Conservation (phyloP, 768 basidiomycete genomes). For the Termitomyces sp. region DNA sequence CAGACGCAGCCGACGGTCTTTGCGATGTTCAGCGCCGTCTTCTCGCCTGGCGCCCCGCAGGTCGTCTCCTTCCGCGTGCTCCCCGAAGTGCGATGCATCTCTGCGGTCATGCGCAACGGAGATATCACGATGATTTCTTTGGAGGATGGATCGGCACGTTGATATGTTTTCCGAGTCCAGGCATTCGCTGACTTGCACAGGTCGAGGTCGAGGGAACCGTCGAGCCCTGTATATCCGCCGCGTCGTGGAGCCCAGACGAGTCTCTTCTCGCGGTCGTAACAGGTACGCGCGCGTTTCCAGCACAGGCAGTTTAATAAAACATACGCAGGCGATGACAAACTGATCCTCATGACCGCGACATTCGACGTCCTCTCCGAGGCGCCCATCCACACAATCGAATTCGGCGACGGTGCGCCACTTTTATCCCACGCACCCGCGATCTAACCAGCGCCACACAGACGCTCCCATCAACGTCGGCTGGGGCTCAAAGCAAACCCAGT, state of each 20-base stretch:
- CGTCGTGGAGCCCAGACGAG: conserved; percentile 91
- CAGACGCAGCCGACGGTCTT: conserved; percentile 20
- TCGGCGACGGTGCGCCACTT: conserved; percentile 68
- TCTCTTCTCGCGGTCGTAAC: conserved; percentile 79
- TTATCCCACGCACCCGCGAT: background rate
- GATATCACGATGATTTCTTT: conserved; percentile 73
- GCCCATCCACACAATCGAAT: conserved; percentile 65
- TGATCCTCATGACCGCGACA: conserved; percentile 83
- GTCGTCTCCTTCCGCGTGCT: conserved; percentile 65
- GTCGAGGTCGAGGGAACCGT: conserved; percentile 83
- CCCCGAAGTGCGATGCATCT: conserved; percentile 65
- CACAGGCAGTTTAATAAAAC: background rate
- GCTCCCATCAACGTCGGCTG: conserved; percentile 94
- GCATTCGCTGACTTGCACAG: conserved; percentile 27
- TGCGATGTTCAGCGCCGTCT: conserved; percentile 32
- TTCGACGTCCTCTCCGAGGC: conserved; percentile 87
- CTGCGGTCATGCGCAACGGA: conserved; percentile 66
- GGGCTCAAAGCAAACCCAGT: conserved; percentile 96
- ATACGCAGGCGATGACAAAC: conserved; percentile 58
- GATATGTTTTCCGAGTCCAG: conserved; percentile 9
- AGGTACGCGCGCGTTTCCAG: conserved; percentile 34
- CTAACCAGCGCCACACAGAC: conserved; percentile 45
- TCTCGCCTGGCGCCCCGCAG: conserved; percentile 29
- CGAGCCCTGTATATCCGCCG: conserved; percentile 77
- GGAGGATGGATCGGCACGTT: conserved; percentile 41